These are phyloP conservation scores for Murraya paniculata DNA, from an alignment of 345 rosid species.

Conservation along the genomic window DNA sequence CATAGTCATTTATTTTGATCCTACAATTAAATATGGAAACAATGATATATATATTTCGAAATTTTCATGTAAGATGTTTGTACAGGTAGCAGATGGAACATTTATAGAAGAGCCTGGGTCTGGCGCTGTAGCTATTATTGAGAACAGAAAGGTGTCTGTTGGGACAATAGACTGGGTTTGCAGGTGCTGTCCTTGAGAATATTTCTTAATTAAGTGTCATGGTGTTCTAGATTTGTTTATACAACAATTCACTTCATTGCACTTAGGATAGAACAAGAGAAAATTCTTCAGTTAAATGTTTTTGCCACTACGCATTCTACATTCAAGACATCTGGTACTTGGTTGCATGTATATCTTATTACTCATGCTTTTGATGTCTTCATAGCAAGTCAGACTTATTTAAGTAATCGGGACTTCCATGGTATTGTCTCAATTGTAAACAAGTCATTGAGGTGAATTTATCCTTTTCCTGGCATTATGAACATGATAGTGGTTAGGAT, in stretches of 20 bases:
- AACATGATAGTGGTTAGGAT: not conserved
- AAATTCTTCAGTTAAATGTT: not conserved
- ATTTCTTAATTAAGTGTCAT: conserved; percentile 5
- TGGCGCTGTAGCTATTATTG: conserved; percentile 73
- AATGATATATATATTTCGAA: not conserved
- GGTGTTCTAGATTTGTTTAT: not conserved
- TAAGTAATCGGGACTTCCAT: no score
- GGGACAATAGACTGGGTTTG: conserved; percentile 89
- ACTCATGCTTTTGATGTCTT: not conserved
- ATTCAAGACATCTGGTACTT: not conserved
- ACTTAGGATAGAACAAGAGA: not conserved
- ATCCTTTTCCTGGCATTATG: not conserved
- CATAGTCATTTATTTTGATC: not conserved
- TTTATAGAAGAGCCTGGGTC: conserved; percentile 94
- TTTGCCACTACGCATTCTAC: not conserved
- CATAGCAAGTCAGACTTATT: not conserved
- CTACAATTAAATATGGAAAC: not conserved
- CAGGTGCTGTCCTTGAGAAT: conserved; percentile 45
- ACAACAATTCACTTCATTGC: not conserved
- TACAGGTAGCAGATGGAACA: conserved; percentile 77
- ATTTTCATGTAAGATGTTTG: conserved; percentile 7
- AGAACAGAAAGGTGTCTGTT: conserved; percentile 67
- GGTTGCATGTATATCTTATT: not conserved
- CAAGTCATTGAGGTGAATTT: not conserved
- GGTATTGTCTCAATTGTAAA: not conserved